Conservation (phyloP, 805 yeast species). For the Monosporozyma servazzii region DNA sequence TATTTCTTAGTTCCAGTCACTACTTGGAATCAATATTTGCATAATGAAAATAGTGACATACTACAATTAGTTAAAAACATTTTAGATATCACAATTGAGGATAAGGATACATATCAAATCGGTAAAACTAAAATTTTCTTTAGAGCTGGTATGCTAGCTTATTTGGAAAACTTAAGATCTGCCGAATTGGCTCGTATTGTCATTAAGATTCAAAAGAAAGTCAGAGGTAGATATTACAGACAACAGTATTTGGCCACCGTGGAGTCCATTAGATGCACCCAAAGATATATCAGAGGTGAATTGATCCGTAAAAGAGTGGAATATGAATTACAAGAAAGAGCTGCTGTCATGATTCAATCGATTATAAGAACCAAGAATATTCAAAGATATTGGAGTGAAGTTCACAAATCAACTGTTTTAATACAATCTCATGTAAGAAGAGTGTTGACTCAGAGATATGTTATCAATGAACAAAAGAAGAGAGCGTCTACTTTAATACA, state of each 20-base stretch:
- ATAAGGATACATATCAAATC: constrained; percentile 64
- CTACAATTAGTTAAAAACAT: constrained; percentile 57
- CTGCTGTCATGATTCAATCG: constrained; percentile 72
- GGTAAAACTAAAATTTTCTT: constrained; percentile 92
- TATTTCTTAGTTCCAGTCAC: constrained; percentile 69
- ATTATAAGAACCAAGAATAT: constrained; percentile 44
- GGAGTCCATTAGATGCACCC: constrained; percentile 47
- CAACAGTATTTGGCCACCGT: constrained; percentile 47
- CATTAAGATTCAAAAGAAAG: constrained; percentile 72
- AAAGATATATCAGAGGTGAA: constrained; percentile 57
- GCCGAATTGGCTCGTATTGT: constrained; percentile 71
- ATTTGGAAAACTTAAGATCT: constrained; percentile 73
- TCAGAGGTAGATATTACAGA: constrained; percentile 59
- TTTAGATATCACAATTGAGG: constrained; percentile 48
- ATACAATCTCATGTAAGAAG: constrained; percentile 44
- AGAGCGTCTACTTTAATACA: constrained; percentile 60
- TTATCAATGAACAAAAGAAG: constrained; percentile 39
- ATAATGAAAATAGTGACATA: constrained; percentile 44
- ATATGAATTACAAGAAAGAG: constrained; percentile 46
- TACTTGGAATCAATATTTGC: constrained; percentile 53
- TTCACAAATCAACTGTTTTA: constrained; percentile 18
- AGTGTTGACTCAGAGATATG: constrained; percentile 38
- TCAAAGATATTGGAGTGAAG: constrained; percentile 28
- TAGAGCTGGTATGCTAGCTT: constrained; percentile 94
- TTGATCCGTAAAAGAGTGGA: constrained; percentile 47